Evolutionary conservation across 768 basidiomycete species (phyloP), one percentile per base, ranked within the genome.

Genomic region (Lactarius tabidus): DNA sequence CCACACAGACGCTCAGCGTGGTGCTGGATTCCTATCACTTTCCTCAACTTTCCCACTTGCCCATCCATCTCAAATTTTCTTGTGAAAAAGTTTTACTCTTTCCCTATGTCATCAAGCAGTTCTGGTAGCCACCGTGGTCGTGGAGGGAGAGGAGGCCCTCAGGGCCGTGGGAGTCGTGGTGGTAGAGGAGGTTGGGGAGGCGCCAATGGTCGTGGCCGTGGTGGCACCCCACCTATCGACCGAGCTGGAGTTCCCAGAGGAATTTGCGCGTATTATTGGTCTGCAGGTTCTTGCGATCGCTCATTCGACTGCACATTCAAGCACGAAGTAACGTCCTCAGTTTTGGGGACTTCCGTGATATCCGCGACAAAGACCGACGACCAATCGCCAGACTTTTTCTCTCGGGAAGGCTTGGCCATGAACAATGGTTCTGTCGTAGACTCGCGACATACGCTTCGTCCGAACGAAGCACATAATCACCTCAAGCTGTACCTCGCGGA

Each of bases 221-320:
- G 66, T 20, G 61, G 41, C 39, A 9, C 33, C 20, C 58, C 59
- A 26, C 43, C 59, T 35, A 38, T 41, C 18, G 66, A 64, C 26
- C 51, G 48, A 36, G 9, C 39, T 18, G 17, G 35, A 39, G 57
- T 62, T 15, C 74, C 75, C 1, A 60, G 62, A 20, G 71, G 72
- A 18, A 51, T 70, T 7, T 76, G 75, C 64, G 41, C 63, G 3
- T 72, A 71, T 35, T 77, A 58, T 65, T 77, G 73, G 73, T 65
- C 70, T 1, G 64, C 69, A 36, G 76, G 76, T 45, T 56, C 60
- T 18, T 77, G 76, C 48, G 48, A 63, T 39, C 69, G 65, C 2
- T 52, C 59, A 3, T 74, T 74, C 45, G 72, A 73, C 18, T 77
- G 76, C 56, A 64, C 59, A 0, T 75, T 65, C 62, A 66, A 60